Conservation (phyloP, 129 eudicot species). For the Lonicera japonica region DNA sequence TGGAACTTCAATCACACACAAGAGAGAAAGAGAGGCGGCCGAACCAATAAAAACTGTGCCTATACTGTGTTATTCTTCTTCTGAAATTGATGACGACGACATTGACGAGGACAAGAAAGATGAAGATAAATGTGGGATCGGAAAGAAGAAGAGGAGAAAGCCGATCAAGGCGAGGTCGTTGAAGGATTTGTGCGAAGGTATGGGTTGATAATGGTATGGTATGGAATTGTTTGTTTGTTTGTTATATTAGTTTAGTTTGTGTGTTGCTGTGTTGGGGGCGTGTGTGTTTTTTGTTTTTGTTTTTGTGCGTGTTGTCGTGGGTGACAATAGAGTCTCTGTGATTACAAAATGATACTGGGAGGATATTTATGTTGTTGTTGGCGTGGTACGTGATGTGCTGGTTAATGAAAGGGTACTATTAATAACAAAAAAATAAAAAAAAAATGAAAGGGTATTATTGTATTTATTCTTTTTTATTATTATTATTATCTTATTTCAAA, state of each 20-base stretch:
- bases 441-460: background rate
- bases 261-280: background rate
- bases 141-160: conserved; percentile 23
- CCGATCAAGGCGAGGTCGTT: conserved; percentile 63
- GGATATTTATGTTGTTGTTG: background rate
- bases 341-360: too few species aligned
- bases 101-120: conserved; percentile 17
- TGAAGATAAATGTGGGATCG: conserved; percentile 8
- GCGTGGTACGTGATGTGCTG: too few species aligned
- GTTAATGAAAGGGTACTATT: background rate
- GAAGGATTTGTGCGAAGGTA: conserved; percentile 43
- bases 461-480: background rate
- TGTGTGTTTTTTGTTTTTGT: too few species aligned
- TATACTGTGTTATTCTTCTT: background rate
- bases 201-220: too few species aligned
- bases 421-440: too few species aligned
- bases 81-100: conserved; percentile 22
- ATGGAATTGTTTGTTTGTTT: background rate
- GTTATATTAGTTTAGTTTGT: background rate
- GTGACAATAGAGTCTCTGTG: background rate
- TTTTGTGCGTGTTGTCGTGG: background rate
- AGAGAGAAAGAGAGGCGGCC: conserved; percentile 1
- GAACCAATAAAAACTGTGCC: background rate
- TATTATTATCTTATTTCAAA: background rate
- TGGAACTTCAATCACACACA: background rate